phyloP scores from a whole-genome alignment of 2,329 filamentous ascomycete species.

The Alternaria panax region DNA sequence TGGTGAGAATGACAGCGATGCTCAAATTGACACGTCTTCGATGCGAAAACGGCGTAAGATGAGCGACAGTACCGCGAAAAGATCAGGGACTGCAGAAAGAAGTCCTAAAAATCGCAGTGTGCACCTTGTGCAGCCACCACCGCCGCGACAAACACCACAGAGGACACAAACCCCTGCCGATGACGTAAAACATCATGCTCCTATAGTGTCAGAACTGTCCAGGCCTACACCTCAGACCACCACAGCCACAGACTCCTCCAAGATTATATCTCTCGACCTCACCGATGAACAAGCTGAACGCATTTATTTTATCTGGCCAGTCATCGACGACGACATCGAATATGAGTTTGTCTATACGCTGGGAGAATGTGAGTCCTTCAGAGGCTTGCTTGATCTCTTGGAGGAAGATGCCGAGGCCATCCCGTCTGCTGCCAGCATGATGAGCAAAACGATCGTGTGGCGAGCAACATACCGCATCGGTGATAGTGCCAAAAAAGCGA shows the following conservation, averaged over 20 bases:
- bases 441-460: constrained; percentile 18
- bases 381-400: constrained; percentile 8
- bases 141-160: neutral
- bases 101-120: neutral
- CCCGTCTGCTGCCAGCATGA: constrained; percentile 1
- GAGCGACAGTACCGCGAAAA: neutral
- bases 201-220: neutral
- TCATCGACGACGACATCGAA: constrained; percentile 12
- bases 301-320: constrained; percentile 14
- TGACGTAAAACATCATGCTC: neutral
- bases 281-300: constrained; percentile 16
- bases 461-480: constrained; percentile 14
- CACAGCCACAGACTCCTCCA: neutral
- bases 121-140: neutral
- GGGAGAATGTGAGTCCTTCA: constrained; percentile 16
- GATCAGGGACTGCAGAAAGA: neutral
- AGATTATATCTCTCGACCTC: constrained; percentile 4
- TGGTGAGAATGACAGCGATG: neutral
- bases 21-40: neutral
- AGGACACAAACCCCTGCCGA: neutral
- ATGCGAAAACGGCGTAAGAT: constrained; percentile 3
- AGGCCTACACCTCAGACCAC: neutral
- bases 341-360: constrained; percentile 16
- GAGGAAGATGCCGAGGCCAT: constrained; percentile 9
- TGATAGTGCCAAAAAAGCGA: constrained; percentile 12